Percentiles rank a stretch among this genome's conserved stretches.
Evolutionary conservation across 2,329 filamentous ascomycete genomes (phyloP).

Genomic region (Plenodomus lindquistii): DNA sequence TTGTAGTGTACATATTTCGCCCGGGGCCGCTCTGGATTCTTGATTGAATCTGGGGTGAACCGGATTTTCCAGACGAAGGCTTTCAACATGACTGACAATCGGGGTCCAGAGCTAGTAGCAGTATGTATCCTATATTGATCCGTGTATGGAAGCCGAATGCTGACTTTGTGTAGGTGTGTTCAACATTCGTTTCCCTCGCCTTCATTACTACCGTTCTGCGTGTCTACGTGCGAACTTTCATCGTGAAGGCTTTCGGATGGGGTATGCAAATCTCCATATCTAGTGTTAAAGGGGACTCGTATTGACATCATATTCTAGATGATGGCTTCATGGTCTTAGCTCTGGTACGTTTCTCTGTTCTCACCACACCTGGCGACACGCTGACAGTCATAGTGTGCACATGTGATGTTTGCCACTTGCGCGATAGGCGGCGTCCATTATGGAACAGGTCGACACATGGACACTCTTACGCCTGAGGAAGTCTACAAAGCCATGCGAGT

Average conservation of each 20-base stretch:
- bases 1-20: conserved; percentile 24
- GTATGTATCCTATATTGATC: conserved; percentile 20
- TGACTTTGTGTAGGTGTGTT: conserved; percentile 30
- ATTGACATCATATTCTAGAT: conserved; percentile 5
- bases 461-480: conserved; percentile 21
- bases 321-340: conserved; percentile 39
- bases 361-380: not conserved
- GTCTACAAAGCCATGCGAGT: conserved; percentile 36
- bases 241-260: conserved; percentile 46
- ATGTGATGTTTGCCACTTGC: conserved; percentile 37
- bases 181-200: conserved; percentile 47
- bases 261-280: conserved; percentile 2
- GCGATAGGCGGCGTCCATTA: conserved; percentile 36
- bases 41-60: conserved; percentile 16
- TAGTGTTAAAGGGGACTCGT: not conserved
- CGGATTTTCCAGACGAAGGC: conserved; percentile 9
- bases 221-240: conserved; percentile 46
- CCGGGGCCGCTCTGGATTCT: conserved; percentile 11
- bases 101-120: conserved; percentile 36
- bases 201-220: conserved; percentile 44
- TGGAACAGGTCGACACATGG: conserved; percentile 40
- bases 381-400: not conserved
- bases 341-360: conserved; percentile 11
- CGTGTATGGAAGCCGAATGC: not conserved
- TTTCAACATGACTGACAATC: conserved; percentile 31